These are phyloP conservation scores for Aspergillus saccharolyticus DNA, from an alignment of 495 filamentous ascomycete species.

Conservation along the genomic window DNA sequence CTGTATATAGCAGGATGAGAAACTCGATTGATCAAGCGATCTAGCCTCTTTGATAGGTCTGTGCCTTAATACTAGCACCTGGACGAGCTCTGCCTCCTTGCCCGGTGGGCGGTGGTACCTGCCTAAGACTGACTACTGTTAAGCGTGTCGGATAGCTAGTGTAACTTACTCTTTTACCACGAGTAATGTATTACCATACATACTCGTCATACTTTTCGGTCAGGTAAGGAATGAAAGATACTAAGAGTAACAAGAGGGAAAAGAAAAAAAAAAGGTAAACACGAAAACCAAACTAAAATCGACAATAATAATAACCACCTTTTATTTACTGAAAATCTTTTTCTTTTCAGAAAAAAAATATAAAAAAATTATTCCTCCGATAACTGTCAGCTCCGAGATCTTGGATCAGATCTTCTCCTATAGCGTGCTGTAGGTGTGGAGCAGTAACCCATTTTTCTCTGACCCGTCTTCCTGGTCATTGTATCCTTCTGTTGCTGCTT, in stretches of 20 bases:
- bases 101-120: no score
- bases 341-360: conserved; percentile 9
- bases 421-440: conserved; percentile 37
- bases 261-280: conserved; percentile 10
- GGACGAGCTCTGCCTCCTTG: no score
- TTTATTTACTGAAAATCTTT: background rate
- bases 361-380: conserved; percentile 23
- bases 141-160: background rate
- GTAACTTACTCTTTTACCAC: background rate
- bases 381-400: conserved; percentile 47
- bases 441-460: conserved; percentile 32
- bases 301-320: conserved; percentile 4
- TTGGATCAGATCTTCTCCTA: conserved; percentile 46
- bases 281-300: conserved; percentile 5
- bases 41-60: background rate
- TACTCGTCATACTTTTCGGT: background rate
- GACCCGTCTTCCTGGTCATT: conserved; percentile 41
- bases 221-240: background rate
- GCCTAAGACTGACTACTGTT: no score
- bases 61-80: no score
- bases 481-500: conserved; percentile 19
- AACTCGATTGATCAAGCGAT: conserved; percentile 6
- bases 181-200: background rate
- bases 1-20: no score
- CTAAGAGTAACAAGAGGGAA: no score